phyloP scores from a whole-genome alignment of 257 asterid species.

The Solanum pinnatisectum region DNA sequence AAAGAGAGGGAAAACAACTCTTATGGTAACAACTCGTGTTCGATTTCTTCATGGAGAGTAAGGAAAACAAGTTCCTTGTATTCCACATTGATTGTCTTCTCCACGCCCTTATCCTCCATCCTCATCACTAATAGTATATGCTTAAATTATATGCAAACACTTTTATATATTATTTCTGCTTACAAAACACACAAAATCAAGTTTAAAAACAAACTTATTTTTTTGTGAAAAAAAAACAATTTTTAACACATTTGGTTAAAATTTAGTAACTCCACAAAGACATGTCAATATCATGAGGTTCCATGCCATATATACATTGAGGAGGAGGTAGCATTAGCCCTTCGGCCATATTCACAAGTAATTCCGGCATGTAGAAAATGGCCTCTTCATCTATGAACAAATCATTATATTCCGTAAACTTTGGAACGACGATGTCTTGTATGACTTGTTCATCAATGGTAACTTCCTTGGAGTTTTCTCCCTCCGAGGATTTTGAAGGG shows the following conservation, averaged over 20 bases:
- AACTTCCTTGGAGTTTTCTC: background rate
- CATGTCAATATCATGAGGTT: background rate
- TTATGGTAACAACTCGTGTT: no score
- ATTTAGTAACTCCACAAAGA: background rate
- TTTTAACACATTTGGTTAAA: background rate
- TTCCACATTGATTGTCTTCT: background rate
- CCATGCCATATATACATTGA: background rate
- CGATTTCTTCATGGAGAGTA: no score
- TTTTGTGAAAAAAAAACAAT: background rate
- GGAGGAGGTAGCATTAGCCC: slow-evolving; percentile 33
- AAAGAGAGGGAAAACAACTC: no score
- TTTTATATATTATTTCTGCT: background rate
- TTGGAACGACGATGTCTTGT: no score
- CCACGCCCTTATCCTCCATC: background rate
- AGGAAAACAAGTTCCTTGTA: background rate
- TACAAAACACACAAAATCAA: background rate
- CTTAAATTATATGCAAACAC: no score
- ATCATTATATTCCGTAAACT: background rate
- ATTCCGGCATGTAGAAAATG: slow-evolving; percentile 31
- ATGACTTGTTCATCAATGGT: no score
- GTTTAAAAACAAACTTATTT: background rate
- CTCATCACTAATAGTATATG: no score
- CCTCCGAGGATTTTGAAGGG: background rate
- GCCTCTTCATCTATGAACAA: slow-evolving; percentile 35
- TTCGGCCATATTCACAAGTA: slow-evolving; percentile 38